Evolutionary conservation across 805 yeast genomes (phyloP), one percentile per base, ranked within the genome.

Genomic region (Spathaspora girioi): DNA sequence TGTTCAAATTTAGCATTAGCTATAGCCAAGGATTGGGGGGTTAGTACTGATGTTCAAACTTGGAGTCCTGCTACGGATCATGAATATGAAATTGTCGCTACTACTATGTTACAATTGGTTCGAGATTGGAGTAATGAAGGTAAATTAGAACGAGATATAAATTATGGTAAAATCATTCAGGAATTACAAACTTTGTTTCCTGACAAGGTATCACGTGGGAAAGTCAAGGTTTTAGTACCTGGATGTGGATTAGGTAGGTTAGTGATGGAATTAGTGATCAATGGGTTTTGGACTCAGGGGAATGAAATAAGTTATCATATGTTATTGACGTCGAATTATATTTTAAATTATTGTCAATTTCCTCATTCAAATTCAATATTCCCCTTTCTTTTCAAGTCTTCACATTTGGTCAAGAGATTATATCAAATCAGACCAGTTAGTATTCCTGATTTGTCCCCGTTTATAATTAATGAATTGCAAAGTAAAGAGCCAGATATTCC

Each of bases 111-210:
- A 42, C 89, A 84, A 58, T 58, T 79, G n/a, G 68, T 73, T 5
- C 64, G 89, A 52, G 89, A 84, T 61, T 84, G 89, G 89, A 71
- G 82, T 27, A 60, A 59, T 4, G 82, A 80, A n/a, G 84, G 86
- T 0, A 53, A 40, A 3, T 38, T 44, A 0, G 88, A 84, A 56
- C 59, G 89, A 38, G 58, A 59, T 0, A 50, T 51, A 2, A 65
- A 77, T 2, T 77, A 72, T 59, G 70, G 68, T 0, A 61, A 66
- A 20, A 68, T 83, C 3, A 54, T 80, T 5, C 49, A 60, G 0
- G 71, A 60, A 32, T 56, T 76, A 46, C 73, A 66, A 50, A 45
- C 11, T 2, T 45, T 65, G 9, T 79, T 59, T 54, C 82, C 83
- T 0, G 67, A 66, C 19, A 57, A 71, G 1, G 54, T 52, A 0